phyloP scores from a whole-genome alignment of 78 protist genomes.

The Dictyostelium firmibasis region DNA sequence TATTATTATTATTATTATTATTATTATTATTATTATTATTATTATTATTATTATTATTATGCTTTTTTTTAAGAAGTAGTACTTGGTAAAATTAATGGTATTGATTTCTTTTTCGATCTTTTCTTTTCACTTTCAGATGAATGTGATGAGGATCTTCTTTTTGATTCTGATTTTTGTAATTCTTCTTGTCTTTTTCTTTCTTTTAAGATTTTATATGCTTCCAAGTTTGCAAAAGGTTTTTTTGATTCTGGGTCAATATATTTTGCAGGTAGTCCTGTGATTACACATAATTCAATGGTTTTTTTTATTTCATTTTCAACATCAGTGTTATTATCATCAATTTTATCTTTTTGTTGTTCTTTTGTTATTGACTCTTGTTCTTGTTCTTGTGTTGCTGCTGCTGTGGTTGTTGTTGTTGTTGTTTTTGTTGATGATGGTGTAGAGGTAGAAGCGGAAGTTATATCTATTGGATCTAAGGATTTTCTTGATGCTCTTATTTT shows the following conservation, averaged over 20 bases:
- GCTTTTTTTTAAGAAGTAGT: background rate
- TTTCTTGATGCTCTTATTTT: background rate
- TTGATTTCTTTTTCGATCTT: conserved; percentile 2
- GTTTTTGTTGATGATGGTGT: background rate
- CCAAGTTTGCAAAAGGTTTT: conserved; percentile 40
- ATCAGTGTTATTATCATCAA: background rate
- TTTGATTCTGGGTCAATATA: conserved; percentile 56
- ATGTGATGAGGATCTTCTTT: background rate
- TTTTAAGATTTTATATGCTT: conserved; percentile 15
- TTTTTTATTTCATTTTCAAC: background rate
- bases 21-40: background rate
- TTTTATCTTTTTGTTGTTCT: background rate
- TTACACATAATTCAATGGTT: background rate
- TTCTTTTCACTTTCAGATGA: background rate
- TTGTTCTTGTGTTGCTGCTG: background rate
- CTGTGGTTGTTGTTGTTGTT: background rate
- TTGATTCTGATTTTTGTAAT: background rate
- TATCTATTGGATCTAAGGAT: background rate
- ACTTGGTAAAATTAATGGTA: background rate
- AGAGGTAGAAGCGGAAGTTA: background rate
- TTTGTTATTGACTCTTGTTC: background rate
- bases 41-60: background rate
- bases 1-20: background rate
- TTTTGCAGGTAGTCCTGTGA: conserved; percentile 51
- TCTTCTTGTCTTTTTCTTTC: conserved; percentile 15